Evolutionary conservation across 2,329 filamentous ascomycete species (phyloP).

Genomic region (Claviceps capensis): DNA sequence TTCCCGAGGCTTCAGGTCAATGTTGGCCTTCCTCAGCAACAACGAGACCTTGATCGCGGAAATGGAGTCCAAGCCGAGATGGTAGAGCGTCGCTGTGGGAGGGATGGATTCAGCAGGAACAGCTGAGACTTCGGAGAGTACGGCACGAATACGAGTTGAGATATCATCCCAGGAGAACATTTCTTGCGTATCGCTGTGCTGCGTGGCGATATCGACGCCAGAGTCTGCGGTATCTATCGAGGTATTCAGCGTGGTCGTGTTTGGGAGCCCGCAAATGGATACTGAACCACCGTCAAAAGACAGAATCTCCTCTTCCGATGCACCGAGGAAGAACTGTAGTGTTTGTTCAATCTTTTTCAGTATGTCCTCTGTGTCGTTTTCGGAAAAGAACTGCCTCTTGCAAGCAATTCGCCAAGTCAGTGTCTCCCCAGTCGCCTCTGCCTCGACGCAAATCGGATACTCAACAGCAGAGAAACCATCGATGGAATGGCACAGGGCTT

Average conservation of each 20-base stretch:
- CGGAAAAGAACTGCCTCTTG: slow-evolving; percentile 40
- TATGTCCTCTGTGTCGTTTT: slow-evolving; percentile 32
- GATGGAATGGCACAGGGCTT: slow-evolving; percentile 45
- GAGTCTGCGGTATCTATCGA: background rate
- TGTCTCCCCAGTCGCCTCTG: slow-evolving; percentile 44
- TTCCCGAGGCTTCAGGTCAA: slow-evolving; percentile 55
- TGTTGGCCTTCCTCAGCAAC: slow-evolving; percentile 47
- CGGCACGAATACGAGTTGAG: slow-evolving; percentile 28
- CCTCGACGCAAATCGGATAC: slow-evolving; percentile 70
- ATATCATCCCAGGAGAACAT: slow-evolving; percentile 19
- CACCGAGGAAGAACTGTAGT: slow-evolving; percentile 39
- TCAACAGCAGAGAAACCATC: slow-evolving; percentile 56
- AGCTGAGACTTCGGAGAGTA: slow-evolving; percentile 45
- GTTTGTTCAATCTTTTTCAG: slow-evolving; percentile 45
- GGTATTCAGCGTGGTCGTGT: slow-evolving; percentile 4
- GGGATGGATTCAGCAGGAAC: slow-evolving; percentile 43
- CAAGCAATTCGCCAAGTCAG: slow-evolving; percentile 63
- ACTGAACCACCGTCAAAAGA: slow-evolving; percentile 35
- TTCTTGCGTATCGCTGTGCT: background rate
- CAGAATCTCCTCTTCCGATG: slow-evolving; percentile 37
- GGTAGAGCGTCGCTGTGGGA: slow-evolving; percentile 55
- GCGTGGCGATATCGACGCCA: background rate
- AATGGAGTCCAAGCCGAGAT: slow-evolving; percentile 83
- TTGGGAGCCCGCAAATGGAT: slow-evolving; percentile 51
- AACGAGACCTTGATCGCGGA: slow-evolving; percentile 74